Base-by-base conservation (phyloP, 345 rosid genomes). In the Syzygium grande region DNA sequence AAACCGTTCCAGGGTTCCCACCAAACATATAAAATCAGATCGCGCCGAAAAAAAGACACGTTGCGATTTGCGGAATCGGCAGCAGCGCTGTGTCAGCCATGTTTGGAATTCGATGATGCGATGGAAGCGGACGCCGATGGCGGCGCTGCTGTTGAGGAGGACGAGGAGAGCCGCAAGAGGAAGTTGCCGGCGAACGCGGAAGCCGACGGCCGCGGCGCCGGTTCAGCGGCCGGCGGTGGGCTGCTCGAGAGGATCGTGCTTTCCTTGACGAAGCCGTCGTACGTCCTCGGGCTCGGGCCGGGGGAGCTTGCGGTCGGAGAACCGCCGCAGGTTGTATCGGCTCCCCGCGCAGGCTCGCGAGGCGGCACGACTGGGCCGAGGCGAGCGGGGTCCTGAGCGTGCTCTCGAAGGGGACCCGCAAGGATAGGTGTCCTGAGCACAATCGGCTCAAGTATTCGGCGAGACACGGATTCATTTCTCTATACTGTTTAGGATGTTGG, bases 361-460 rank as follows among this genome's bases (percentile, higher is more conserved):
- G 93, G 49, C 92, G 85, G 59, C 94, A 90, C 51, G 90, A 92
- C 58, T 95, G 98, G 99, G 87, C 43, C 6, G 95, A 95, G 58
- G 99, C 98, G 22, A 91, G 96, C 84, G 94, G 96, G 34, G 93
- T 95, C 2, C 92, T 95, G 49, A 92, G 95, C 19, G 90, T 95
- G 58, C 84, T 95, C 84, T 89, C 94, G 91, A 91, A 91, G 89
- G 99, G 92, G 22, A 94, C 97, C 1, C 87, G 88, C 85, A 91
- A 88, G 85, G 95, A 94, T 84, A 55, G 61, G 41, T 90, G 88
- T 53, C 91, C 94, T 7, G 85, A 53, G 61, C 85, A 88, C 52
- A 95, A 94, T 88, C 95, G 98, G 6, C 90, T 96, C 87, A 96
- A 96, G 91, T 97, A 91, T 86, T 88, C 78, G 95, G 99, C 94